Base-by-base conservation (phyloP, 306 rosid genomes). In the Quercus berberidifolia region DNA sequence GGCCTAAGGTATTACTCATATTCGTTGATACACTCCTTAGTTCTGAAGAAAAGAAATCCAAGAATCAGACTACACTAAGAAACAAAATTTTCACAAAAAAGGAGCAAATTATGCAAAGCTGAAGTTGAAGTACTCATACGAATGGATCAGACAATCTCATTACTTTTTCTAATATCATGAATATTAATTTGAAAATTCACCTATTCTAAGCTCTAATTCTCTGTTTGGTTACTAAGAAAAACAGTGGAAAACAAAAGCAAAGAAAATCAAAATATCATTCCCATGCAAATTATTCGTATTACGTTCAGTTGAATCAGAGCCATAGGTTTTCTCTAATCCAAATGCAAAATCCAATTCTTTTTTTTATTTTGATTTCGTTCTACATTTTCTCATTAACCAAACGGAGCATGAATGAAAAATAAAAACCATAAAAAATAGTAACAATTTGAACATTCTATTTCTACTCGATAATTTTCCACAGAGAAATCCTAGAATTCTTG, bases 1-100 rank as follows among this genome's bases (percentile, higher is more conserved):
- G 92, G 78, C 91, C 86, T 54, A 88, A 82, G 19, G 88, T 79
- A 76, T 81, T 88, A 83, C 90, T 90, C 99, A 95, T 95, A 80
- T 85, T 83, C 75, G 59, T 74, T 49, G 79, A 82, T 73, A 79
- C 80, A 75, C 89, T 69, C 67, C 78, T 75, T 74, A 18, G 15
- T 60, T 83, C 91, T 85, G 86, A 86, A 85, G 76, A 74, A 84
- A 91, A 85, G 76, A 74, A 84, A 91, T 74, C 76, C 51, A 46
- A 64, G 62, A 69, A 84, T 73, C 76, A 51, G 55, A 55, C 64
- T 57, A 60, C 71, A 31, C 31, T 19, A 58, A 73, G 58, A 19
- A 49, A 67, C n/a, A 38, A 55, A 11, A 35, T n/a, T 56, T 76
- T 55, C 46, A 59, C 23, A 19, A 63, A 67, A 6, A 78, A 78